Evolutionary conservation across 768 basidiomycete genomes (phyloP).

Genomic region (Suillus bovinus): DNA sequence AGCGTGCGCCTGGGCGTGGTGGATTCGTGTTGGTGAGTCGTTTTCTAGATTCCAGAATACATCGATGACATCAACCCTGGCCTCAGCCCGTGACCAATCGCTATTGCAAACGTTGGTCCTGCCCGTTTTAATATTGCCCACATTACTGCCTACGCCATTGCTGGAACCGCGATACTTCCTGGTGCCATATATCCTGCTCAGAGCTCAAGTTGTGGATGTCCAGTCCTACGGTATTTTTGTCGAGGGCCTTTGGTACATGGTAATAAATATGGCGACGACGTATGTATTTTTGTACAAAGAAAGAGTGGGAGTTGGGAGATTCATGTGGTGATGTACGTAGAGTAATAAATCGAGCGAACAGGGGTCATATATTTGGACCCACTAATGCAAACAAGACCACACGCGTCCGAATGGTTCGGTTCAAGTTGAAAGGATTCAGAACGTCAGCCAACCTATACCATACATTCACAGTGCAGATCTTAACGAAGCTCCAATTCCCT

Average conservation of each 20-base stretch:
- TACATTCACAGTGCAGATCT: slow-evolving; percentile 29
- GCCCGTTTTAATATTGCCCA: slow-evolving; percentile 65
- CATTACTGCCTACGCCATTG: slow-evolving; percentile 84
- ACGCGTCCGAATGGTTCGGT: slow-evolving; percentile 11
- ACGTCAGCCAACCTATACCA: slow-evolving; percentile 6
- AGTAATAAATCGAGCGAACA: slow-evolving; percentile 3
- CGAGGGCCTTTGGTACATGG: slow-evolving; percentile 74
- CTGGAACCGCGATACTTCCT: slow-evolving; percentile 96
- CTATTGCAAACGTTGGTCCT: slow-evolving; percentile 76
- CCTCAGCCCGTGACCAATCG: slow-evolving; percentile 66
- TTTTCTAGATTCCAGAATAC: slow-evolving; percentile 14
- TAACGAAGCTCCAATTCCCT: slow-evolving; percentile 16
- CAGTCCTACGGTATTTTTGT: slow-evolving; percentile 51
- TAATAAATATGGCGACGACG: slow-evolving; percentile 76
- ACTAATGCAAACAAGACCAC: slow-evolving; percentile 29
- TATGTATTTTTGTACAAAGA: slow-evolving; percentile 79
- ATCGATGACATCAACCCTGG: slow-evolving; percentile 24
- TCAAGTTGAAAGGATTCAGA: neutral
- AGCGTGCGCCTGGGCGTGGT: slow-evolving; percentile 85
- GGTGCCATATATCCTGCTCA: slow-evolving; percentile 81
- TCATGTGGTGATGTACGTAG: slow-evolving; percentile 81
- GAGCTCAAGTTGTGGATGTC: slow-evolving; percentile 69
- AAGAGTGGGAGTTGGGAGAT: slow-evolving; percentile 73
- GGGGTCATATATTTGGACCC: neutral
- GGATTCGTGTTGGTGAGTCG: slow-evolving; percentile 74